Conservation (phyloP, 352 stramenopile genomes). For the Phytophthora cryptogea region DNA sequence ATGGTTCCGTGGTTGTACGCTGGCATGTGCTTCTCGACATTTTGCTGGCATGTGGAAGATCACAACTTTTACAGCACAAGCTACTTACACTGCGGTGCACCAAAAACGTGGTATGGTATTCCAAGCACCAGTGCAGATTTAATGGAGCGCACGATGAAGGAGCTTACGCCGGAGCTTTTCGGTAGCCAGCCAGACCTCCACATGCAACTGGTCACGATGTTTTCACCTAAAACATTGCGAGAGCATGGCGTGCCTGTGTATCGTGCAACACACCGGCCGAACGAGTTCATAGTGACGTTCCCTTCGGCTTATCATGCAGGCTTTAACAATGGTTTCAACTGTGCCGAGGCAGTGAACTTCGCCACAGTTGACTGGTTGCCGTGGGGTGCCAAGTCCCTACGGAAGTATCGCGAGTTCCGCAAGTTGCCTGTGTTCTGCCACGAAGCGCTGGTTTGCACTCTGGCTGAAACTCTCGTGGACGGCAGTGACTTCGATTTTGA, state of each 20-base stretch:
- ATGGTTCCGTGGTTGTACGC: constrained; percentile 99
- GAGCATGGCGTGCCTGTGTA: constrained; percentile 94
- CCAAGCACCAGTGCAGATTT: constrained; percentile 90
- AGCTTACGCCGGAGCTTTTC: constrained; percentile 95
- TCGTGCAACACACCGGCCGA: constrained; percentile 93
- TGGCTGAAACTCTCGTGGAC: constrained; percentile 74
- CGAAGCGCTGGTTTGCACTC: constrained; percentile 79
- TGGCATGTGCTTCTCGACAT: constrained; percentile 98
- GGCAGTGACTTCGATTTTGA: constrained; percentile 57
- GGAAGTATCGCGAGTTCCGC: constrained; percentile 73
- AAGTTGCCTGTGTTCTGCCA: constrained; percentile 89
- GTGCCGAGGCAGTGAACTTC: constrained; percentile 92
- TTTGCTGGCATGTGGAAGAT: constrained; percentile 99
- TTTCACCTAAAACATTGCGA: constrained; percentile 67
- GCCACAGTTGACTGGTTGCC: constrained; percentile 89
- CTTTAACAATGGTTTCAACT: constrained; percentile 98
- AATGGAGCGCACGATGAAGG: constrained; percentile 91
- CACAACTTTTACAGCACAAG: constrained; percentile 99
- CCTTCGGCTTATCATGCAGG: constrained; percentile 97
- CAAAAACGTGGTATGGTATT: constrained; percentile 99
- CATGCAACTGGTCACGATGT: constrained; percentile 91
- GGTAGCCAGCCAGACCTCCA: constrained; percentile 96
- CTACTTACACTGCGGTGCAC: constrained; percentile 96
- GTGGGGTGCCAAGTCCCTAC: constrained; percentile 73
- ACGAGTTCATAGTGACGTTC: constrained; percentile 99